Evolutionary conservation across 495 filamentous ascomycete genomes (phyloP).

Genomic region (Staphylotrichum longicolle): DNA sequence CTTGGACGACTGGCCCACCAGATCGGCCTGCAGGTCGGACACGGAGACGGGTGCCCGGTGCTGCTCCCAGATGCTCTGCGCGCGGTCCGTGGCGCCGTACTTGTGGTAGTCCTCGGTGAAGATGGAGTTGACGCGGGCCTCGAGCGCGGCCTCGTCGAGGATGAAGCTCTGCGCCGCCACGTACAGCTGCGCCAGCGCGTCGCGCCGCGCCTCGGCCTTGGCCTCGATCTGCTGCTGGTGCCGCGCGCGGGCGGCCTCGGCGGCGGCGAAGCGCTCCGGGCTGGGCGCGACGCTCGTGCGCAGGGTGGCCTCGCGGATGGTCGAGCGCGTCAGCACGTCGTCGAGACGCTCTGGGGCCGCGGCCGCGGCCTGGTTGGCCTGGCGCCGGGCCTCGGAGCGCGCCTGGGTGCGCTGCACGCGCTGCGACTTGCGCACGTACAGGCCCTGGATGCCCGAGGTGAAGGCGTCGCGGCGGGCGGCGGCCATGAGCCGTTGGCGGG

Average conservation of each 20-base stretch:
- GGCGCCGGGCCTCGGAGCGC: conserved; percentile 17
- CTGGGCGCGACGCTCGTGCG: conserved; percentile 32
- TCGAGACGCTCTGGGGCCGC: conserved; percentile 42
- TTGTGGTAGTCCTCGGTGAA: conserved; percentile 35
- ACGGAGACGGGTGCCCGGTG: conserved; percentile 34
- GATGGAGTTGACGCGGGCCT: conserved; percentile 34
- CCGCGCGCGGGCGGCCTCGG: conserved; percentile 26
- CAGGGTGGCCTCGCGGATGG: conserved; percentile 34
- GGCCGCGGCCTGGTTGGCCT: conserved; percentile 31
- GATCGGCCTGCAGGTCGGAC: conserved; percentile 30
- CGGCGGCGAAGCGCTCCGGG: conserved; percentile 37
- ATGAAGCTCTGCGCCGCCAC: conserved; percentile 48
- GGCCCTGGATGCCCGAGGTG: conserved; percentile 36
- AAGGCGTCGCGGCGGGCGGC: conserved; percentile 39
- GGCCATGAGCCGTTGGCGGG: conserved; percentile 38
- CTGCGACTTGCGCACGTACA: conserved; percentile 40
- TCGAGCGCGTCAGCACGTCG: conserved; percentile 44
- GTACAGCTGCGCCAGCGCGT: conserved; percentile 49
- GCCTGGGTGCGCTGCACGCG: conserved; percentile 18
- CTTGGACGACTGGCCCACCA: conserved; percentile 23
- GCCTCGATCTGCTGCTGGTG: conserved; percentile 21
- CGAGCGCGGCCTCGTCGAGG: conserved; percentile 44
- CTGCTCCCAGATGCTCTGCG: conserved; percentile 44
- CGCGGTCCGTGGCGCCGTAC: conserved; percentile 17
- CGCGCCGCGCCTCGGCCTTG: conserved; percentile 42